Conservation (phyloP, 2,329 filamentous ascomycete species). For the Madurella fahalii region DNA sequence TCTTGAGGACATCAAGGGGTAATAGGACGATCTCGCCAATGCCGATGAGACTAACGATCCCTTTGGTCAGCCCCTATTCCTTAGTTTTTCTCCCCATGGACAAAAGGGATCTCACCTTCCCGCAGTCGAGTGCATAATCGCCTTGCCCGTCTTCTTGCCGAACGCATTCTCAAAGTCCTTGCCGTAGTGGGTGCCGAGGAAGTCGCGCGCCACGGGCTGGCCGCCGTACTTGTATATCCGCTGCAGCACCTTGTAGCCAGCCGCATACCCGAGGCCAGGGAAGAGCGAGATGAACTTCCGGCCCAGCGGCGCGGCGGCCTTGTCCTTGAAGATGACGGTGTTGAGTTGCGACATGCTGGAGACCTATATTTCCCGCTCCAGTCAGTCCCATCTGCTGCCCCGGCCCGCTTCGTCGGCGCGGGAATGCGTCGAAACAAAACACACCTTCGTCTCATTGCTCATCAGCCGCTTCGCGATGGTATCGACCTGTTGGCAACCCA, state of each 20-base stretch:
- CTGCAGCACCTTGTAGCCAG: constrained; percentile 96
- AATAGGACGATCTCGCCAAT: constrained; percentile 96
- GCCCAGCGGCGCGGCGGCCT: constrained; percentile 64
- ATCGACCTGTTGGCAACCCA: constrained; percentile 63
- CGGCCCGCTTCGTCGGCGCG: too few relatives aligned
- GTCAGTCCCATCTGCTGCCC: constrained; percentile 20
- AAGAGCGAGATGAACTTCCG: constrained; percentile 93
- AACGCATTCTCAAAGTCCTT: constrained; percentile 82
- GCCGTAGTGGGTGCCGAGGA: constrained; percentile 73
- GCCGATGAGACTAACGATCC: constrained; percentile 68
- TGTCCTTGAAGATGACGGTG: constrained; percentile 89
- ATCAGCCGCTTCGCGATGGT: constrained; percentile 98
- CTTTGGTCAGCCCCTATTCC: not conserved
- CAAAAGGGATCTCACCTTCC: constrained; percentile 58
- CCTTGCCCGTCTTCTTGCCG: constrained; percentile 95
- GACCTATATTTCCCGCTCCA: constrained; percentile 41
- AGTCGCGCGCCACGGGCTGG: constrained; percentile 92
- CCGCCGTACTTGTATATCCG: constrained; percentile 98
- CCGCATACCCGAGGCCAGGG: constrained; percentile 93
- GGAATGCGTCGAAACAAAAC: constrained; percentile 15
- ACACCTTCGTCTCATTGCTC: constrained; percentile 85
- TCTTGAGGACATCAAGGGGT: constrained; percentile 95
- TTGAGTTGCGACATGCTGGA: constrained; percentile 65
- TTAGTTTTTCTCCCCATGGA: too few relatives aligned
- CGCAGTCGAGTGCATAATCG: constrained; percentile 94